Evolutionary conservation across 208 protist species (phyloP).

Genomic region (Strigomonas culicis): DNA sequence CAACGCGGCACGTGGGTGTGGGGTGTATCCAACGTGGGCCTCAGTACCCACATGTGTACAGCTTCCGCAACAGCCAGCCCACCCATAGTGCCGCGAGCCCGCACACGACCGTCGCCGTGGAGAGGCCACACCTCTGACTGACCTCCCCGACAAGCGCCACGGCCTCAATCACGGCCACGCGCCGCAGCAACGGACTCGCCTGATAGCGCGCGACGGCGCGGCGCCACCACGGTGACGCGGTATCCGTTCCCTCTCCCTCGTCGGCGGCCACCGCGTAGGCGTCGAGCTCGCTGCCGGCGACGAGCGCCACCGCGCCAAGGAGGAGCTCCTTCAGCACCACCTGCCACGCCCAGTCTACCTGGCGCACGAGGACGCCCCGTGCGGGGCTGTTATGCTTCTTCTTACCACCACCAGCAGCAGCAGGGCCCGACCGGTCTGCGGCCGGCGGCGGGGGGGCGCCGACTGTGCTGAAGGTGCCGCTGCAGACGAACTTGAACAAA

Average conservation of each 20-base stretch:
- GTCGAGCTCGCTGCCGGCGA: neutral
- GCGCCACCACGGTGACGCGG: too few species aligned
- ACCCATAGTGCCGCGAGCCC: neutral
- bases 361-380: neutral
- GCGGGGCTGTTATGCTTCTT: neutral
- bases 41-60: neutral
- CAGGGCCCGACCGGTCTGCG: neutral
- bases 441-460: neutral
- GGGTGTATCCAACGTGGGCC: neutral
- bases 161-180: neutral
- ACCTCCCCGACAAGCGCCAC: neutral
- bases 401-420: neutral
- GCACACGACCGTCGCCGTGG: neutral
- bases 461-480: neutral
- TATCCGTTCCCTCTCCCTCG: neutral
- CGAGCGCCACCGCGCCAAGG: too few species aligned
- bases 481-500: neutral
- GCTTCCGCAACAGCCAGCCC: neutral
- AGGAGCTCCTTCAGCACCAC: neutral
- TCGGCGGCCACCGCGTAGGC: neutral
- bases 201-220: neutral
- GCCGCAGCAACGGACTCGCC: neutral
- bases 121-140: neutral
- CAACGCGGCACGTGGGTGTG: neutral
- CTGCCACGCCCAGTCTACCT: neutral